Base-by-base conservation (phyloP, 208 protist species). In the Wallacemonas rigidus region DNA sequence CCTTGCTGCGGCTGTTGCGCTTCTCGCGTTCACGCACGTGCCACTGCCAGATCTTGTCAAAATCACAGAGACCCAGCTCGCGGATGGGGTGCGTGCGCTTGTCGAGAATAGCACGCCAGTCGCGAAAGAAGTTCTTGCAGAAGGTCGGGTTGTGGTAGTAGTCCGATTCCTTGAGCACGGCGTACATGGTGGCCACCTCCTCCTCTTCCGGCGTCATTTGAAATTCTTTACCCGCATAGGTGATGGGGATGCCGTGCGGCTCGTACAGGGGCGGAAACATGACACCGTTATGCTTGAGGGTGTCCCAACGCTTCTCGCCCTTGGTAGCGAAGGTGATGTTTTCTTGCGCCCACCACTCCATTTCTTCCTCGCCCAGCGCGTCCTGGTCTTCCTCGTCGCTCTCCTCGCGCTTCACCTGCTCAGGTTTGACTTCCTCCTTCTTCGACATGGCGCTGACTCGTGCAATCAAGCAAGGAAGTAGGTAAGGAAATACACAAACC, bases 151-250 rank as follows among this genome's bases (percentile, higher is more conserved):
- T 99, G 67, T 95, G 88, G 61, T 97, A 96, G 82, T 99, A 98
- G 75, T 99, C 98, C 36, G 91, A 97, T 58, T 93, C 96, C 83
- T 78, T 89, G 80, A 97, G 82, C 3, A 92, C 81, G 0, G 98
- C 98, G 64, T 98, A 99, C 85, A 99, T 98, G 1, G 98, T 99
- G 3, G 98, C 98, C n/a, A 99, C 90, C 79, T 99, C 99, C 82
- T 99, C 98, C 76, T 98, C 91, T 57, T 97, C 94, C 2, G 93
- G 81, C 12, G 89, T 98, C 67, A 99, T 89, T 8, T 88, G 79
- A 41, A 99, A 93, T 40, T 80, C 71, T 56, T 86, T 75, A 6
- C 95, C 96, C 61, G 99, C 91, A 81, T 99, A 99, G 17, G 85
- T 55, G 17, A 99, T 87, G 41, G 97, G 85, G 53, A 99, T 91